Evolutionary conservation across 148 eudicot genomes (phyloP).

Genomic region (Spergularia bocconei): DNA sequence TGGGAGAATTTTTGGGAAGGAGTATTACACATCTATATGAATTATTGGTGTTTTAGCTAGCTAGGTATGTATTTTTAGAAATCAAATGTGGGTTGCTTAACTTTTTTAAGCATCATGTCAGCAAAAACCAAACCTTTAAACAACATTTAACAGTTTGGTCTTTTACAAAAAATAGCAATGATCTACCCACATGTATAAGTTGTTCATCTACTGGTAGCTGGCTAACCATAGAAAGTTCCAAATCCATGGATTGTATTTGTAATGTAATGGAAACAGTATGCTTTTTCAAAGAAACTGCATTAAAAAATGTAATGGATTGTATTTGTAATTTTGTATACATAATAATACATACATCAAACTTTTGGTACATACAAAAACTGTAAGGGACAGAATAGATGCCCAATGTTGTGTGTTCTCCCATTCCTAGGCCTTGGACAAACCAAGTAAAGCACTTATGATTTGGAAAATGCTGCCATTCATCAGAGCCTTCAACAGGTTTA

Average conservation of each 20-base stretch:
- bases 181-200: not conserved
- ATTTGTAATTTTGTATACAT: no score
- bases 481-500: constrained; percentile 43
- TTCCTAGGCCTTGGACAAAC: constrained; percentile 20
- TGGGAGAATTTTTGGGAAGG: no score
- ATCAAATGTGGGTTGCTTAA: no score
- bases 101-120: not conserved
- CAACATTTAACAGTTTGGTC: not conserved
- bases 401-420: not conserved
- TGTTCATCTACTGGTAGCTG: constrained; percentile 12
- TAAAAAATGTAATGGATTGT: no score
- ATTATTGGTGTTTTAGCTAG: no score
- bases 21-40: no score
- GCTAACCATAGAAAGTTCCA: not conserved
- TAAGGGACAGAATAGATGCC: not conserved
- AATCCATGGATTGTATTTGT: no score
- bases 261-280: no score
- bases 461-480: constrained; percentile 36
- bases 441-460: constrained; percentile 26
- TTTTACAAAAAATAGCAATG: not conserved
- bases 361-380: not conserved
- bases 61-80: no score
- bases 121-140: not conserved
- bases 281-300: no score
- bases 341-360: no score